Evolutionary conservation across 2,329 filamentous ascomycete genomes (phyloP), one percentile per base, ranked within the genome.

Genomic region (Neofusicoccum sp.): DNA sequence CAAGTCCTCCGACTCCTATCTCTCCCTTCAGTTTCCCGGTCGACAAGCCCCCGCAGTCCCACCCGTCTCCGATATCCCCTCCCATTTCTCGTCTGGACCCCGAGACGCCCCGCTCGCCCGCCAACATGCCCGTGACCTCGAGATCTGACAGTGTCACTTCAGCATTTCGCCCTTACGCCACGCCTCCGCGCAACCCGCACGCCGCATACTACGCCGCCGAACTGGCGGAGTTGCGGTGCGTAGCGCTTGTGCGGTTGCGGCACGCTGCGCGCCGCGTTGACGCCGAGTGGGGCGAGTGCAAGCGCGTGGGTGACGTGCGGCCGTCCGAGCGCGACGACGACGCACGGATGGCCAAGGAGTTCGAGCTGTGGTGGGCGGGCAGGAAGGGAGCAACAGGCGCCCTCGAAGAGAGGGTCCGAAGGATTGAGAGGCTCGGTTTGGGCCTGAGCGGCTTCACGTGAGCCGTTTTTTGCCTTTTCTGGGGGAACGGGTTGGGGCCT

Each of bases 171-270:
- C 54, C 54, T 5, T 73, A 71, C 53, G 72, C 71, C 67, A 70
- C 69, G 11, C 70, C 66, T 9, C 73, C 73, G 6, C 67, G 70
- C 16, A 68, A 75, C 59, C 69, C 71, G n/a, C 68, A 69, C 59
- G 67, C 70, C 40, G 66, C 69, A 43, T 71, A 73, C 62, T 73
- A 71, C 47, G 65, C 65, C n/a, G 67, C 68, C 3, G 72, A 75
- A 66, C 66, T 76, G 36, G 72, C 71, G 16, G 71, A 77, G 48
- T 64, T 79, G 40, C 74, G 74, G 61, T 70, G 71, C 34, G 71
- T 74, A 59, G 69, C 73, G n/a, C 66, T 79, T 33, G 71, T 75
- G 3, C 76, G 78, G 57, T 73, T 81, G 60, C 75, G 75, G 34
- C 79, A 80, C 61, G 63, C 68, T 40, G 65, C 65, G 24, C 70